Percentiles rank a stretch among this genome's conserved stretches.
Conservation (phyloP, 148 eudicot genomes). For the Hydrangea macrophylla region DNA sequence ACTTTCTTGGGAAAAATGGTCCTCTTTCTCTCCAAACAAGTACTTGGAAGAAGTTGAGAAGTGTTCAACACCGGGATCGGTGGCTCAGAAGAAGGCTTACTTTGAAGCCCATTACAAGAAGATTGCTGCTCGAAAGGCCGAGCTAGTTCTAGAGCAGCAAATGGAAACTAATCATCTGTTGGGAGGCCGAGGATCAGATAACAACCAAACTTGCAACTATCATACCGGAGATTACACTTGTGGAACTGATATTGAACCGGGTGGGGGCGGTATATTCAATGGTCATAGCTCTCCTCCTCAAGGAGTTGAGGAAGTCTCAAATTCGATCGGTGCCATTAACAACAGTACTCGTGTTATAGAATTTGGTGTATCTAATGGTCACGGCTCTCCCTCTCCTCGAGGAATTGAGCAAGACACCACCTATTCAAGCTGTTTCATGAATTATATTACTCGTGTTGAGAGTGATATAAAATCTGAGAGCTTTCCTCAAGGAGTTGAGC, state of each 20-base stretch:
- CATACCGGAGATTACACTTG: slow-evolving; percentile 8
- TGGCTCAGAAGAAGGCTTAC: slow-evolving; percentile 92
- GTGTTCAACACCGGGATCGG: slow-evolving; percentile 91
- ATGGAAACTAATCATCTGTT: slow-evolving; percentile 23
- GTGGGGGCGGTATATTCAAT: too few relatives aligned
- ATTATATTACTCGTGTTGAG: too few relatives aligned
- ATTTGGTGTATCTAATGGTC: neutral
- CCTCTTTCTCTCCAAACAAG: slow-evolving; percentile 84
- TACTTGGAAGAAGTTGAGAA: slow-evolving; percentile 92
- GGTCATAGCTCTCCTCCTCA: too few relatives aligned
- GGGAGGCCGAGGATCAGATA: slow-evolving; percentile 24
- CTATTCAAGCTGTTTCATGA: too few relatives aligned
- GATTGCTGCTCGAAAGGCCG: slow-evolving; percentile 76
- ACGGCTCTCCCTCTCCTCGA: too few relatives aligned
- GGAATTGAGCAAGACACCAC: too few relatives aligned
- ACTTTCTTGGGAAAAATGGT: slow-evolving; percentile 98
- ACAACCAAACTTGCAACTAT: slow-evolving; percentile 22
- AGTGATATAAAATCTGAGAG: too few relatives aligned
- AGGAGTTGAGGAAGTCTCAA: too few relatives aligned
- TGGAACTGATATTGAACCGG: too few relatives aligned
- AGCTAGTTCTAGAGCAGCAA: slow-evolving; percentile 44
- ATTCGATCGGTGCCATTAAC: too few relatives aligned
- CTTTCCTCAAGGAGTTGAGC: slow-evolving; percentile 15
- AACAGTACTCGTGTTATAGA: too few relatives aligned
- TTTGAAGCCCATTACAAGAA: slow-evolving; percentile 94